Base-by-base conservation (phyloP, 2,329 filamentous ascomycete species). In the Mycosphaerelloides madeirae region DNA sequence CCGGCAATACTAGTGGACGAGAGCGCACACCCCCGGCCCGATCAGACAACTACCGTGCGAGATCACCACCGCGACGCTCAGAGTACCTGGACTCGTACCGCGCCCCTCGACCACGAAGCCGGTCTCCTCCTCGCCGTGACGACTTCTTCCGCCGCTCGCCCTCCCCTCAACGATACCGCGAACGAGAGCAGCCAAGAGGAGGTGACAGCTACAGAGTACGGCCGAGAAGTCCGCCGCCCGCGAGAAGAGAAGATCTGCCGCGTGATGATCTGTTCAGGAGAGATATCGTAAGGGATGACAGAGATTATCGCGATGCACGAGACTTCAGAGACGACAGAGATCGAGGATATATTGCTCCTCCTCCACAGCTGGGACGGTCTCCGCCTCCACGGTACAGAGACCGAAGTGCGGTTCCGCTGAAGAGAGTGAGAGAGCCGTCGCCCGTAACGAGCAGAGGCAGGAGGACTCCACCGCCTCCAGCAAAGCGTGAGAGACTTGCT, bases 21-120 rank as follows among this genome's bases (percentile, higher is more conserved):
- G 59, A 60, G 43, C 62, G 58, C 35, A 55, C 57, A 8, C 62
- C 62, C 19, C 53, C 58, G 19, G 6, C 22, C 5, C 51, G 53
- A 32, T 43, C 35, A 33, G 64, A 65, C 43, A 57, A 48, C 52
- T 66, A 72, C 54, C 67, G 72, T 62, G 70, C 60, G 42, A 67
- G 72, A 52, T 77, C 77, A 22, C 77, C 76, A 31, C 67, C 71
- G 15, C 65, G 69, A 7, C 65, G 72, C 38, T 60, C 48, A 31
- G 68, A 61, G 40, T 69, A 65, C 13, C 44, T 31, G 40, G 47
- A 43, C 29, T 43, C 38, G 20, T 46, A 42, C 37, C 60, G 62
- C 32, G 58, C 45, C 11, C 48, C 55, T 16, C 51, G 67, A 40
- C 61, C 52, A 25, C 45, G 61, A 34, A 58, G 56, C 44, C 54